Base-by-base conservation (phyloP, 2,329 filamentous ascomycete genomes). In the Aspergillus hortae region DNA sequence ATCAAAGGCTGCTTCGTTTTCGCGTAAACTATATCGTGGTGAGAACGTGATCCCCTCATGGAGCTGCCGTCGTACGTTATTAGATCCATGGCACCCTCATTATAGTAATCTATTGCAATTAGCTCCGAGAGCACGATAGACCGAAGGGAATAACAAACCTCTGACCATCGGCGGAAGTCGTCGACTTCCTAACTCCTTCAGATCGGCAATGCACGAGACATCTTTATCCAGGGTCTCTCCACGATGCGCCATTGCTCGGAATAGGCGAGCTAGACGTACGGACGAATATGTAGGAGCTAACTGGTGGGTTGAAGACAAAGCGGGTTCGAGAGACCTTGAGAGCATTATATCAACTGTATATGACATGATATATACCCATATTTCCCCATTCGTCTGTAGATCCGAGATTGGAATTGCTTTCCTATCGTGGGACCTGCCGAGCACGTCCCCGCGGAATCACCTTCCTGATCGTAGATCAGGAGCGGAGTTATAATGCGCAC, bases 21-120 rank as follows among this genome's bases (percentile, higher is more conserved):
- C 81, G 19, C 65, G 63, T n/a, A 82, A 63, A 12, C 67, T 71
- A 27, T 4, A n/a, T n/a, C 15, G 11, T 5, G 12, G 17, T 19
- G 15, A 25, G 15, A n/a, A 43, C 2, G 23, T 25, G 21, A 9
- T 45, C 9, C 0, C 27, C 21, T 44, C 1, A 4, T 1, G 7
- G 12, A n/a, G 4, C 17, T 15, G 2, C 2, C 6, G 30, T 53
- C 61, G 25, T 60, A 74, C 69, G 79, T 81, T 48, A 77, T 67
- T 21, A 80, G 67, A 55, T 81, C 79, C 68, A 81, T 82, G 4
- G 80, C 78, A 5, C 80, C 80, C 54, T 78, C 80, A 60, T 83
- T 82, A 63, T 78, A 83, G 66, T 82, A 83, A 46, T 82, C 80
- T 75, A 54, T 23, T 9, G 30, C 49, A 4, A n/a, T 49, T 38